Base-by-base conservation (phyloP, 2,329 filamentous ascomycete genomes). In the Diaporthe sp. region DNA sequence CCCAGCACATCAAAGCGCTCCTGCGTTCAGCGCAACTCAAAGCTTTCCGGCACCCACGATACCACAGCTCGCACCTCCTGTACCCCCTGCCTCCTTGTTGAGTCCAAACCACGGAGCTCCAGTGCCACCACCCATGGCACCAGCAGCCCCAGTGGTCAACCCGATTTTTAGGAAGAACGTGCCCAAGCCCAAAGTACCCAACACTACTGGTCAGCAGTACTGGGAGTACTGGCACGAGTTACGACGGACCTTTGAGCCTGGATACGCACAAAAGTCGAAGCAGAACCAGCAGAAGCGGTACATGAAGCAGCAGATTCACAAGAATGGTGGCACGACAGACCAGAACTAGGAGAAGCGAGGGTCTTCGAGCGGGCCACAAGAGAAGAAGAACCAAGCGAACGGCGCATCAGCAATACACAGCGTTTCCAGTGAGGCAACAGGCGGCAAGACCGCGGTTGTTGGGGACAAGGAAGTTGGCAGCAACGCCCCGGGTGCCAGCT, bases 211-310 rank as follows among this genome's bases (percentile, higher is more conserved):
- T 55, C 76, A 77, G 62, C 76, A 77, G 72, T 70, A 72, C 49
- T 77, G 74, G 74, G 76, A 77, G 76, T 57, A 67, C 37, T 69
- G 69, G 74, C 74, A 76, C 34, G 76, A 77, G 74, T 42, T 76
- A 15, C 74, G 72, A 31, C 72, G 76, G 12, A 77, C 73, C 22
- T 76, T 73, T 28, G 76, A 77, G 46, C 76, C 76, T 22, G 74
- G 74, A 6, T 77, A 76, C 28, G 74, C 74, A 39, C 72, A 74
- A 44, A 77, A 74, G 49, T 76, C 74, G 31, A 77, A 74, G 57
- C 72, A 76, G 39, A 76, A 75, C 51, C 76, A 77, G 59, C 75
- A 77, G 67, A 75, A 75, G 68, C 74, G 76, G 5, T 77, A 59
- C 58, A 73, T 75, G 69, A 77, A 73, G 49, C 75, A 77, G 31